These are phyloP conservation scores for Clitoria ternatea DNA, from an alignment of 306 rosid genomes.

Conservation along the genomic window DNA sequence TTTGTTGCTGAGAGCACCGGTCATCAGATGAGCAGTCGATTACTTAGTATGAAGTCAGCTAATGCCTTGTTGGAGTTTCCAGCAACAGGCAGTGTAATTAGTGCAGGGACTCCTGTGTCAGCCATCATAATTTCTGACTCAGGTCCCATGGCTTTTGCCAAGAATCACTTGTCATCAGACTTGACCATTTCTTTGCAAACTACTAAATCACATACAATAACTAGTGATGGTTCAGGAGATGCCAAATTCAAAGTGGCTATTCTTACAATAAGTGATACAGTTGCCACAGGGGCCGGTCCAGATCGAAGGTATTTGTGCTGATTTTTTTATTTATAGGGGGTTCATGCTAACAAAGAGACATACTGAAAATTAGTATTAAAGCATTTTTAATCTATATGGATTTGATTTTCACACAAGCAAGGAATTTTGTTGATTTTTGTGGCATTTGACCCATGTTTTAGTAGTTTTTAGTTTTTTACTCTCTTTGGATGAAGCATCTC, in stretches of 20 bases:
- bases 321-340: slow-evolving; percentile 11
- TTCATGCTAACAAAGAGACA: background rate
- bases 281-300: slow-evolving; percentile 80
- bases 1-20: slow-evolving; percentile 93
- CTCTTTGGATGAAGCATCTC: slow-evolving; percentile 10
- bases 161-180: slow-evolving; percentile 28
- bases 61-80: slow-evolving; percentile 91
- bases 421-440: background rate
- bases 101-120: slow-evolving; percentile 64
- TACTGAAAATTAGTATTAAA: background rate
- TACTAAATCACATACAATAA: slow-evolving; percentile 27
- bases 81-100: slow-evolving; percentile 48
- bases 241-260: slow-evolving; percentile 58
- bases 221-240: slow-evolving; percentile 32
- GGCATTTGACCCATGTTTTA: background rate
- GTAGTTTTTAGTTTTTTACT: background rate
- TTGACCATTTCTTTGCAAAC: slow-evolving; percentile 25
- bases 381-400: background rate
- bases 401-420: slow-evolving; percentile 8
- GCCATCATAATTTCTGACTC: slow-evolving; percentile 72
- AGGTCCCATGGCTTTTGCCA: slow-evolving; percentile 12
- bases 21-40: slow-evolving; percentile 82
- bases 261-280: slow-evolving; percentile 96
- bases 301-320: slow-evolving; percentile 73
- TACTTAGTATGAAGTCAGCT: slow-evolving; percentile 82